Evolutionary conservation across 2,329 filamentous ascomycete genomes (phyloP).

Genomic region (Epichloe aotearoae): DNA sequence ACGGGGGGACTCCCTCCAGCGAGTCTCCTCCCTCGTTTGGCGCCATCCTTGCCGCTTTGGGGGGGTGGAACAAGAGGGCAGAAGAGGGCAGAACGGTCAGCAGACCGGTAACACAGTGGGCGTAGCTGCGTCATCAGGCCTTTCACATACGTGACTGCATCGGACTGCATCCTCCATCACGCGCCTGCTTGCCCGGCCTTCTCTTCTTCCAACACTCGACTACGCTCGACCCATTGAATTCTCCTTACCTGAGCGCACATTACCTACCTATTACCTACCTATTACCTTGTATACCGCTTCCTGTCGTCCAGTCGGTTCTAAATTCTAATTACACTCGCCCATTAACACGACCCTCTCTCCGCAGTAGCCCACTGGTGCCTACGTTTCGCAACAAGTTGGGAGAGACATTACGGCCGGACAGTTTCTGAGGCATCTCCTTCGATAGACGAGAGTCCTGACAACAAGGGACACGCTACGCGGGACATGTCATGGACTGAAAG

Average conservation of each 20-base stretch:
- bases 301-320: not conserved
- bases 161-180: not conserved
- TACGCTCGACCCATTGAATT: not conserved
- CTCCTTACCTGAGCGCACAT: not conserved
- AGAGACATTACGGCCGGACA: too few species aligned
- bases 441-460: too few species aligned
- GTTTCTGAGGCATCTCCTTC: too few species aligned
- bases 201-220: not conserved
- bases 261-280: not conserved
- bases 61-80: not conserved
- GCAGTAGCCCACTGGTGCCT: too few species aligned
- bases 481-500: too few species aligned
- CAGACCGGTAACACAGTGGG: not conserved
- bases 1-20: not conserved
- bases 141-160: not conserved
- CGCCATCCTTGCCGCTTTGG: conserved; percentile 1
- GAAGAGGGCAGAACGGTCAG: not conserved
- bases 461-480: too few species aligned
- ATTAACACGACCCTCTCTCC: too few species aligned
- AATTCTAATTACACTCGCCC: too few species aligned
- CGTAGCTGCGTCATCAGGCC: not conserved
- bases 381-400: too few species aligned
- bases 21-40: not conserved
- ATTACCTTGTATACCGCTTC: not conserved
- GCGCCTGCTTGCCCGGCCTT: not conserved